A percentile compares a stretch with the other conserved stretches of the same genome.
phyloP scores from a whole-genome alignment of 1,284 basidiomycete species.

The Hemileia vastatrix region DNA sequence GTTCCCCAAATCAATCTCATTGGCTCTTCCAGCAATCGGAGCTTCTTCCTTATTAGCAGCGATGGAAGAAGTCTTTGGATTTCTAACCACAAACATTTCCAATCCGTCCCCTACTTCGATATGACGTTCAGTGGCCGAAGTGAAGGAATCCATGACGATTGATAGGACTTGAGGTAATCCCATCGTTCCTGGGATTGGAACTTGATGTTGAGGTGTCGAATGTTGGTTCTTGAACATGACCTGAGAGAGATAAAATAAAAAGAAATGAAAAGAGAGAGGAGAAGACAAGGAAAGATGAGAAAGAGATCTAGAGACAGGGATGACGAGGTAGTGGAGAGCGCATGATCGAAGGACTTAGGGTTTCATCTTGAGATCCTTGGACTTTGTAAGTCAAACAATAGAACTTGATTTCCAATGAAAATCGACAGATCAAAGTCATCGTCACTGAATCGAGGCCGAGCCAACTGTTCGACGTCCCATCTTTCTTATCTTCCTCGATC shows the following conservation, averaged over 20 bases:
- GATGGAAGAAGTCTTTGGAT: too few relatives aligned
- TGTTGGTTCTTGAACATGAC: slow-evolving; percentile 43
- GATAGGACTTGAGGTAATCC: slow-evolving; percentile 34
- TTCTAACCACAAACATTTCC: slow-evolving; percentile 42
- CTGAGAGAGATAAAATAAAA: slow-evolving; percentile 2
- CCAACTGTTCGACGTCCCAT: neutral
- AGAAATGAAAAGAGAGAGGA: neutral
- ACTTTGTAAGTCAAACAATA: too few relatives aligned
- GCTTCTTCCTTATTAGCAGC: neutral
- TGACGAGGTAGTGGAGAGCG: neutral
- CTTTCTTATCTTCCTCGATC: neutral
- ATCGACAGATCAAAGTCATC: too few relatives aligned
- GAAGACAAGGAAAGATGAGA: neutral
- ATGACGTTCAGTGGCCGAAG: slow-evolving; percentile 40
- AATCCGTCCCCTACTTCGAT: slow-evolving; percentile 43
- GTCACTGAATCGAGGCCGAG: too few relatives aligned
- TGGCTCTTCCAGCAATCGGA: neutral
- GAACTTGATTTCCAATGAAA: too few relatives aligned
- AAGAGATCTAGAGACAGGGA: neutral
- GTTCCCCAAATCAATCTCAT: neutral
- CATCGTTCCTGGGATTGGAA: slow-evolving; percentile 39
- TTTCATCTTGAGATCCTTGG: neutral
- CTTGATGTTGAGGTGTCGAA: slow-evolving; percentile 29
- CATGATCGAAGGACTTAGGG: too few relatives aligned
- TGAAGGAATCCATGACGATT: slow-evolving; percentile 41